Percentiles rank a stretch among this genome's conserved stretches.
Conservation (phyloP, 2,329 filamentous ascomycete species). For the Didymella exigua region DNA sequence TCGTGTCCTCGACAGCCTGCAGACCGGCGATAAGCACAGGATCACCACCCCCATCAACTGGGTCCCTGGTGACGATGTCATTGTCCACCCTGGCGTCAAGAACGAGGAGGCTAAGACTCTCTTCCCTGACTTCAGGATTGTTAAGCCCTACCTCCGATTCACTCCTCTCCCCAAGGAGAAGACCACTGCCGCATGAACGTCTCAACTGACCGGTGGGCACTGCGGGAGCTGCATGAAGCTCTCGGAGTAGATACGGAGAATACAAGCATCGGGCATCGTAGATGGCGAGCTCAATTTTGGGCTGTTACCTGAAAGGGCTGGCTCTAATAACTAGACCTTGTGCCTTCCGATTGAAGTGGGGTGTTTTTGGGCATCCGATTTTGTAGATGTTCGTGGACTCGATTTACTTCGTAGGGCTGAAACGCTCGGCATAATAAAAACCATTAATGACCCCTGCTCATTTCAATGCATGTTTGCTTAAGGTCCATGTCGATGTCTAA, state of each 20-base stretch:
- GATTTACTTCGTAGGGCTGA: slow-evolving; percentile 13
- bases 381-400: slow-evolving; percentile 6
- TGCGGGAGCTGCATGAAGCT: slow-evolving; percentile 1
- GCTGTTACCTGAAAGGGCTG: neutral
- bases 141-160: slow-evolving; percentile 67
- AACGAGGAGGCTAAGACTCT: slow-evolving; percentile 64
- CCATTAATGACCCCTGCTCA: slow-evolving; percentile 12
- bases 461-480: slow-evolving; percentile 6
- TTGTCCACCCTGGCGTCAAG: slow-evolving; percentile 64
- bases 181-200: slow-evolving; percentile 53
- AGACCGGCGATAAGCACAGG: slow-evolving; percentile 64
- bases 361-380: slow-evolving; percentile 1
- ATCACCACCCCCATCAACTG: slow-evolving; percentile 68
- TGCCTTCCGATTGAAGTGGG: slow-evolving; percentile 8
- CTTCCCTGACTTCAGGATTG: slow-evolving; percentile 65
- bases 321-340: slow-evolving; percentile 5
- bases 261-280: slow-evolving; percentile 13
- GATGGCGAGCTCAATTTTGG: slow-evolving; percentile 10
- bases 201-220: neutral
- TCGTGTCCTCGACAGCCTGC: slow-evolving; percentile 58
- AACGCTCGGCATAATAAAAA: slow-evolving; percentile 19
- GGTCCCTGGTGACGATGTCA: slow-evolving; percentile 64
- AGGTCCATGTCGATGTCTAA: neutral
- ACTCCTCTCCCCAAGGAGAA: slow-evolving; percentile 65
- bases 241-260: neutral